Percentiles rank a stretch among this genome's conserved stretches.
These are phyloP conservation scores for Aspergillus nomiae DNA, from an alignment of 2,329 filamentous ascomycete species.

Conservation along the genomic window DNA sequence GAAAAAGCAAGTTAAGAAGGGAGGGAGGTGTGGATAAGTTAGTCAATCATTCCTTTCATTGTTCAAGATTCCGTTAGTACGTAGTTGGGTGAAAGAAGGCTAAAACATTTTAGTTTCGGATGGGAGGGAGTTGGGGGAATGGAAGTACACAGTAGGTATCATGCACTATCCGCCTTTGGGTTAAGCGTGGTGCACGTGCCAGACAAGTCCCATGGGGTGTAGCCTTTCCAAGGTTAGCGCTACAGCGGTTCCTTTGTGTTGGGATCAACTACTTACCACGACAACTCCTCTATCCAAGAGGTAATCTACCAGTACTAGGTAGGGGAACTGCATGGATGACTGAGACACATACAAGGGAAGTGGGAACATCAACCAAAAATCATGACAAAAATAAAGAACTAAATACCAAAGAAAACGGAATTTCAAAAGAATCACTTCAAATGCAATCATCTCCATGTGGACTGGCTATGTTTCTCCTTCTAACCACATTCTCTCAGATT, in stretches of 20 bases:
- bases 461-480: not conserved
- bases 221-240: not conserved
- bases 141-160: not conserved
- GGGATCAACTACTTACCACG: not conserved
- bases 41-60: not conserved
- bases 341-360: not conserved
- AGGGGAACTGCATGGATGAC: not conserved
- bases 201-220: not conserved
- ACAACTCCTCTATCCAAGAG: not conserved
- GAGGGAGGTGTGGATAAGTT: not conserved
- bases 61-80: not conserved
- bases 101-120: not conserved
- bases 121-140: not conserved
- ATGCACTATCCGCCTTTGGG: not conserved
- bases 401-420: too few relatives aligned
- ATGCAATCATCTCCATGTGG: not conserved
- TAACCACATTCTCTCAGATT: constrained; percentile 1
- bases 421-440: too few relatives aligned
- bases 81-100: not conserved
- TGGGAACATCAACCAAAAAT: not conserved
- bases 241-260: not conserved
- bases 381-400: too few relatives aligned
- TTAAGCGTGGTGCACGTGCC: not conserved
- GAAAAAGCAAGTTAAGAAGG: not conserved
- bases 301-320: not conserved